Evolutionary conservation across 139 green algal species (phyloP), one percentile per base, ranked within the genome.

Genomic region (Choricystis sp.): DNA sequence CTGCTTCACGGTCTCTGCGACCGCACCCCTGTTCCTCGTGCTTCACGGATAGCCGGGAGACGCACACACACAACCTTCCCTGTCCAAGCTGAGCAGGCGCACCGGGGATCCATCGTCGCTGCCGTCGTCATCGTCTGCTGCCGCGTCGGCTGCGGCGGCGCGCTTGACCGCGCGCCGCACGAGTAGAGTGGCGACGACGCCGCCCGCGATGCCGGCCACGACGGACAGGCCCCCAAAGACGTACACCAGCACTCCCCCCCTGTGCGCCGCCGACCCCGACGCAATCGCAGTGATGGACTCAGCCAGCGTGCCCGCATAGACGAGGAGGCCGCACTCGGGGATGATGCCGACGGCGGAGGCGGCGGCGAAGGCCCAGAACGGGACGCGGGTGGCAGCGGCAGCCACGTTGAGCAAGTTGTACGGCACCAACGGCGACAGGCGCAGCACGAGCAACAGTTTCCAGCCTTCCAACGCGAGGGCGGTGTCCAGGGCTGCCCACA

Each of bases 341-440:
- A 74, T 24, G 24, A 78, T 78, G 52, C 68, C 64, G 19, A 74
- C n/a, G 21, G 68, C 60, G 9, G 73, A 81, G 4, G 72, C 66
- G 19, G 73, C 49, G 30, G 70, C 60, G 26, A 81, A 85, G 21
- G 66, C 29, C 40, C 40, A 57, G 28, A 85, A 75, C 52, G 71
- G 68, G 20, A 86, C 70, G 23, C 61, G 65, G 3, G 79, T 85
- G 1, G 72, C 66, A 9, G 69, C 69, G 59, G 85, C 72, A 2
- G 75, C 68, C 56, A 81, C 79, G 58, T 86, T 86, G 49, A 86
- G 71, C 22, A 86, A 21, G 68, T 86, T 86, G 65, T 79, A 86
- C 3, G 79, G 79, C 2, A 79, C 72, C 24, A 83, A 70, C 26
- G 77, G 77, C 2, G 57, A 72, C 57, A 86, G 70, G 5, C 79